Evolutionary conservation across 2,329 filamentous ascomycete species (phyloP).

Genomic region (Zymoseptoria tritici): DNA sequence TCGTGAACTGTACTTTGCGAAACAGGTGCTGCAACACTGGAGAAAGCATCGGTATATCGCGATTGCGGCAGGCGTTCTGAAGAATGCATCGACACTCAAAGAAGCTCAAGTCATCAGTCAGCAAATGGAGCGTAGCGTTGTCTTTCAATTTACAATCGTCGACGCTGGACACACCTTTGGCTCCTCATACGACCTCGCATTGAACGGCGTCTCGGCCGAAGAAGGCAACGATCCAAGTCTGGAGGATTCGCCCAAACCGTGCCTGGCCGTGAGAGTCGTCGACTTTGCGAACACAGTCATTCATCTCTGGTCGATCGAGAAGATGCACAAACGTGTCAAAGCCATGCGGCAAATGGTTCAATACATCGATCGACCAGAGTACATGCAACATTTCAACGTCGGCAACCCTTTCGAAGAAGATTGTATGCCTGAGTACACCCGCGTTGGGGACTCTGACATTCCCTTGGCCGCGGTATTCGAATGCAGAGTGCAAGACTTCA

Average conservation of each 20-base stretch:
- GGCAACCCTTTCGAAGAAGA: conserved; percentile 89
- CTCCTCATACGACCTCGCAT: conserved; percentile 92
- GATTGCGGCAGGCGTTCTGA: conserved; percentile 87
- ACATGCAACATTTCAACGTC: conserved; percentile 82
- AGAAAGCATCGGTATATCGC: conserved; percentile 76
- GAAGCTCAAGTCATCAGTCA: conserved; percentile 98
- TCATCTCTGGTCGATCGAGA: conserved; percentile 90
- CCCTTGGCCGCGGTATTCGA: conserved; percentile 90
- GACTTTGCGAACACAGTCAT: conserved; percentile 83
- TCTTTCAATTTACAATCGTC: conserved; percentile 91
- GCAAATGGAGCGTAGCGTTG: conserved; percentile 83
- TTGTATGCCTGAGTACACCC: conserved; percentile 84
- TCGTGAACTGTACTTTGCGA: conserved; percentile 64
- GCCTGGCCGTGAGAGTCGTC: conserved; percentile 80
- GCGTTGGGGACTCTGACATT: conserved; percentile 88
- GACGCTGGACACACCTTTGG: conserved; percentile 81
- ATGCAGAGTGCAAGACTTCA: conserved; percentile 88
- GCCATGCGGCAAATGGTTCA: conserved; percentile 96
- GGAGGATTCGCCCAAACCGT: conserved; percentile 77
- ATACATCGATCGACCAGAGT: conserved; percentile 91
- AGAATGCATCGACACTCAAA: conserved; percentile 80
- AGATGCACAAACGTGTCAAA: conserved; percentile 76
- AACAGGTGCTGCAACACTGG: conserved; percentile 65
- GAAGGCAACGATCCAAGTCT: conserved; percentile 64
- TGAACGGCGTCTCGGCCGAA: conserved; percentile 82